Base-by-base conservation (phyloP, 805 yeast species). In the Lachancea kluyveri region DNA sequence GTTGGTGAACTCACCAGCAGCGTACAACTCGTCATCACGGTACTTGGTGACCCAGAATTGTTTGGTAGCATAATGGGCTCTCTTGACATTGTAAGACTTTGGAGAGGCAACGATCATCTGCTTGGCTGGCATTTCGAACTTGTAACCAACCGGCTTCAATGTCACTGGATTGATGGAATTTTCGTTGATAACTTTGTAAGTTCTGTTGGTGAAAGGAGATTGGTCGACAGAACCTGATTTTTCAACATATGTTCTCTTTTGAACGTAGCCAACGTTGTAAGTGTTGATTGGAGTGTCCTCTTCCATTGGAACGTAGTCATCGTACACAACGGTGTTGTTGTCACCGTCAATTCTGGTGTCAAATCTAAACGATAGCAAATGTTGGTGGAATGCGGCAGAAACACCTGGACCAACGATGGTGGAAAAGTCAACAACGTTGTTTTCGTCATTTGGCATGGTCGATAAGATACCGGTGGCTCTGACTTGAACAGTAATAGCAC, bases 401-500 rank as follows among this genome's bases (percentile, higher is more conserved):
- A 78, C 87, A 50, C 79, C 77, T 42, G 87, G 88, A 27, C 84
- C 86, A 37, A 82, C 79, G 42, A 70, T 68, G 21, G 87, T 82
- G 48, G 87, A 88, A 50, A 60, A 65, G 42, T 81, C 81, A 40
- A 79, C 82, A 33, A 62, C 68, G 39, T 68, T 70, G 50, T 70
- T 76, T 43, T 72, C 77, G 42, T 82, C 88, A 43, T 80, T 75
- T 47, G 87, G 86, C 80, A 78, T 80, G 37, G 94, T 82, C 21
- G 90, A 81, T 45, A 82, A 67, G 50, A 82, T 82, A 68, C 94
- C 94, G 36, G 94, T 82, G 40, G 92, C 92, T 63, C 90, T 72
- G 38, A 79, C 79, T 57, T 83, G 86, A 40, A 82, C 76, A 43
- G 76, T 77, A 47, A 82, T 77, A 33, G 79, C 77, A 50, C 88